Evolutionary conservation across 2,329 filamentous ascomycete species (phyloP), one percentile per base, ranked within the genome.

Genomic region (Aspergillus sp.): DNA sequence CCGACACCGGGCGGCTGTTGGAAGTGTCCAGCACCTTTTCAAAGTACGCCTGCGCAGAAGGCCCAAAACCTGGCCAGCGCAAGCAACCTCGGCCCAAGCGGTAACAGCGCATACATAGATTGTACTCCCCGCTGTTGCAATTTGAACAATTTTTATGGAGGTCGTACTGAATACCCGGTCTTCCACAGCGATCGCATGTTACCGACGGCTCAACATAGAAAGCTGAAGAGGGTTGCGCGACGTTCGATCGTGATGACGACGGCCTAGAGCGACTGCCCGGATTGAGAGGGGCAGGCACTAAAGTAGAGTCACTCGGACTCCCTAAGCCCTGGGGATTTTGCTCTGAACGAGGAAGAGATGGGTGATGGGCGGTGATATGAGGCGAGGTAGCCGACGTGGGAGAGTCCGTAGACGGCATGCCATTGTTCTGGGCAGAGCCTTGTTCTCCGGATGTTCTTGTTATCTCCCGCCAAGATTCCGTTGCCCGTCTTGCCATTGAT

Each of bases 1-100:
- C 24, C 10, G 37, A 41, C 1, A 22, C 17, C 20, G 45, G 33
- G 15, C 33, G 44, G 15, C 40, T 43, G 16, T 41, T 49, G 12
- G 53, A 45, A 10, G 44, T 48, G 25, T 41, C 62, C 50, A 47
- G 63, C 22, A 45, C 61, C 55, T 47, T 67, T 67, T 82, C 76
- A 68, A 82, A 89, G 39, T 72, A 76, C 28, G 63, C 63, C 63
- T 76, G 74, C 0, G 85, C 86, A 4, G 73, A 72, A 45, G 80
- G 71, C 3, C 84, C 84, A 53, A 95, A 94, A 1, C 89, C 88
- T 46, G 80, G 86, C 86, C 86, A 95, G 53, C 91, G 75, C 12
- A 76, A 68, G 54, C 89, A 96, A 8, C 88, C 88, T 49, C 74
- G 74, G 6, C 80, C 80, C 8, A 66, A 55, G 16, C 85, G 78